Evolutionary conservation across 345 rosid species (phyloP).

Genomic region (Euphorbia pulcherrima): DNA sequence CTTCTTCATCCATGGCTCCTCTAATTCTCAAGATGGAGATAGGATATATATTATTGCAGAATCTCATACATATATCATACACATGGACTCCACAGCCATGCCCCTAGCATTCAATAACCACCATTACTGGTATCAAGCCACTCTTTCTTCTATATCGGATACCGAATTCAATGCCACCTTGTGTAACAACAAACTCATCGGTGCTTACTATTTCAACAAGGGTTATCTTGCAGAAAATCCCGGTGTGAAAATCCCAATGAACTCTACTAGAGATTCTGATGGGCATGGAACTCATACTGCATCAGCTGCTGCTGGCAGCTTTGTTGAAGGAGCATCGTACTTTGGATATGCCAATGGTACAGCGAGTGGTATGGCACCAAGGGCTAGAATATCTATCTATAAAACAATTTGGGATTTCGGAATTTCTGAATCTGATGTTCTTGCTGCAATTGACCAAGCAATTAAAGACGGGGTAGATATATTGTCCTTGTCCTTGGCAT

Average conservation of each 20-base stretch:
- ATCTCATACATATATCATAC: slow-evolving; percentile 25
- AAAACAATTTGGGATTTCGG: slow-evolving; percentile 28
- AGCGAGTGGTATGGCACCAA: slow-evolving; percentile 35
- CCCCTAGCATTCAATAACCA: slow-evolving; percentile 27
- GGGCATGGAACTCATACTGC: slow-evolving; percentile 48
- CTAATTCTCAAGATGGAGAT: neutral
- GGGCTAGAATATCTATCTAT: slow-evolving; percentile 30
- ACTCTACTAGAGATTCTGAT: slow-evolving; percentile 27
- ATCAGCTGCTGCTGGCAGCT: slow-evolving; percentile 40
- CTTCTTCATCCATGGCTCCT: slow-evolving; percentile 24
- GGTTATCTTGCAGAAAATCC: slow-evolving; percentile 32
- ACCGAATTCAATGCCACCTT: slow-evolving; percentile 23
- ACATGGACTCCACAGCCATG: slow-evolving; percentile 33
- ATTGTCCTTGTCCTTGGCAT: slow-evolving; percentile 34
- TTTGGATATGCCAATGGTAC: slow-evolving; percentile 40
- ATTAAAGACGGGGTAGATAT: slow-evolving; percentile 37
- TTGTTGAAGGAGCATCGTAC: slow-evolving; percentile 33
- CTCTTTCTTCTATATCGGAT: slow-evolving; percentile 21
- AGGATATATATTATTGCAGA: neutral
- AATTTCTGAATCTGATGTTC: slow-evolving; percentile 32
- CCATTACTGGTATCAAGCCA: slow-evolving; percentile 33
- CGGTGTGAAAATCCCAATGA: slow-evolving; percentile 12
- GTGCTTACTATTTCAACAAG: slow-evolving; percentile 33
- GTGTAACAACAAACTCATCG: slow-evolving; percentile 43
- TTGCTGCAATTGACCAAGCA: slow-evolving; percentile 46